A percentile compares a stretch with the other conserved stretches of the same genome.
These are phyloP conservation scores for Entomortierella parvispora DNA, from an alignment of 192 early-diverging fungal species.

Conservation along the genomic window DNA sequence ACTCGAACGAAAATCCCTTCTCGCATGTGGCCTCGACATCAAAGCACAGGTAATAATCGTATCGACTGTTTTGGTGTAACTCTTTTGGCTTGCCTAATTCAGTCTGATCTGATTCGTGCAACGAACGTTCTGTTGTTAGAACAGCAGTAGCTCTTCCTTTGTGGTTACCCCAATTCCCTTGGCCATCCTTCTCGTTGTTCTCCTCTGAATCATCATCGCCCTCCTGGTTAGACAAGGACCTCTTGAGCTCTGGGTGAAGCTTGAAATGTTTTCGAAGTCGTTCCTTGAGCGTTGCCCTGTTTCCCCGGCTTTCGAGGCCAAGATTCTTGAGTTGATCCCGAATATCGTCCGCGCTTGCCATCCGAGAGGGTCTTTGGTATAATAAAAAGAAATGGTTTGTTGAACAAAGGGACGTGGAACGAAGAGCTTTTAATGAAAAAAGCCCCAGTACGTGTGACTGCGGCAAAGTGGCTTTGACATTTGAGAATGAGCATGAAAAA, in stretches of 20 bases:
- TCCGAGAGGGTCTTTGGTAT: too few species aligned
- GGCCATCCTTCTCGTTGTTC: neutral
- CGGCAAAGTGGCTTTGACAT: too few species aligned
- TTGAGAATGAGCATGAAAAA: too few species aligned
- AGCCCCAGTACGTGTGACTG: too few species aligned
- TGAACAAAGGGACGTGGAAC: too few species aligned
- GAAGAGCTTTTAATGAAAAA: too few species aligned
- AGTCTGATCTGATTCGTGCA: neutral
- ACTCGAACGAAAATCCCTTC: slow-evolving; percentile 62
- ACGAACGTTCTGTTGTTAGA: too few species aligned
- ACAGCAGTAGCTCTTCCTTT: neutral
- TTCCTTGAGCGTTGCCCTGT: slow-evolving; percentile 55
- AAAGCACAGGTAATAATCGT: slow-evolving; percentile 76
- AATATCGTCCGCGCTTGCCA: slow-evolving; percentile 14
- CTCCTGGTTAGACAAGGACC: neutral
- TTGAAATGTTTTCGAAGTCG: slow-evolving; percentile 56
- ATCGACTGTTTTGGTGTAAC: slow-evolving; percentile 34
- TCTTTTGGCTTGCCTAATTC: neutral
- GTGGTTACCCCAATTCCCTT: neutral
- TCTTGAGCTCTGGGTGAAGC: slow-evolving; percentile 1
- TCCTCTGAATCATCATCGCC: neutral
- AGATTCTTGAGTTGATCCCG: slow-evolving; percentile 50
- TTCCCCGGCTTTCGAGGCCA: slow-evolving; percentile 58
- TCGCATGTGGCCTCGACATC: slow-evolving; percentile 90
- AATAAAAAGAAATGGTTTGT: too few species aligned